Conservation (phyloP, 768 basidiomycete species). For the Panellus pusillus region DNA sequence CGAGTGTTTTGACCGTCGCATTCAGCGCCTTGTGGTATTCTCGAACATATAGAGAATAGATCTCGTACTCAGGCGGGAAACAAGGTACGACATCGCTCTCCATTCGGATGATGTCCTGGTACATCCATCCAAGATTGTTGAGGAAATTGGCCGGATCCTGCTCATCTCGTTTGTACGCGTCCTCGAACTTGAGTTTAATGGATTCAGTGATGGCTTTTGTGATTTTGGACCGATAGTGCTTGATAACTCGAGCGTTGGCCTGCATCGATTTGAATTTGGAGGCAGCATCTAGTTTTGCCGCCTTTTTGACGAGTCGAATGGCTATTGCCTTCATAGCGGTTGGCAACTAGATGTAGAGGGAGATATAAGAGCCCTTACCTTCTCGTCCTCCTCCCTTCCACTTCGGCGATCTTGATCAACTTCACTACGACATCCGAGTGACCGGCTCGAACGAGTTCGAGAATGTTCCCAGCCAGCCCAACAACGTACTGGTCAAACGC, state of each 20-base stretch:
- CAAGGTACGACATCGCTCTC: constrained; percentile 87
- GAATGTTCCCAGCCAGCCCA: constrained; percentile 72
- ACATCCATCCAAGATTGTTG: constrained; percentile 83
- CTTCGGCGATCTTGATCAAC: constrained; percentile 89
- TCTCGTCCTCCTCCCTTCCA: constrained; percentile 95
- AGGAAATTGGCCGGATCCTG: constrained; percentile 73
- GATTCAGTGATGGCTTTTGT: constrained; percentile 77
- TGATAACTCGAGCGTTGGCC: constrained; percentile 89
- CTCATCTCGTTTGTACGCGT: constrained; percentile 60
- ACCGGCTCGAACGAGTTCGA: constrained; percentile 77
- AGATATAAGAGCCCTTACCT: constrained; percentile 46
- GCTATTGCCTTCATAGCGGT: constrained; percentile 70
- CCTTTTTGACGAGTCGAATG: constrained; percentile 91
- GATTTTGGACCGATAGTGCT: constrained; percentile 92
- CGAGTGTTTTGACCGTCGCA: constrained; percentile 65
- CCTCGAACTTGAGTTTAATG: constrained; percentile 69
- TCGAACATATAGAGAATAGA: constrained; percentile 77
- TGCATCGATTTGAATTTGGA: constrained; percentile 92
- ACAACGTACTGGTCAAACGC: constrained; percentile 86
- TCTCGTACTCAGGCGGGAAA: constrained; percentile 92
- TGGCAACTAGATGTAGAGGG: not conserved
- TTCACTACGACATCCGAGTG: constrained; percentile 87
- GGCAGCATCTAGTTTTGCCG: constrained; percentile 88
- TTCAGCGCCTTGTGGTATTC: constrained; percentile 90
- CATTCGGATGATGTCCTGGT: constrained; percentile 92